These are phyloP conservation scores for Didymellaceae sp. DNA, from an alignment of 2,329 filamentous ascomycete genomes.

Conservation along the genomic window DNA sequence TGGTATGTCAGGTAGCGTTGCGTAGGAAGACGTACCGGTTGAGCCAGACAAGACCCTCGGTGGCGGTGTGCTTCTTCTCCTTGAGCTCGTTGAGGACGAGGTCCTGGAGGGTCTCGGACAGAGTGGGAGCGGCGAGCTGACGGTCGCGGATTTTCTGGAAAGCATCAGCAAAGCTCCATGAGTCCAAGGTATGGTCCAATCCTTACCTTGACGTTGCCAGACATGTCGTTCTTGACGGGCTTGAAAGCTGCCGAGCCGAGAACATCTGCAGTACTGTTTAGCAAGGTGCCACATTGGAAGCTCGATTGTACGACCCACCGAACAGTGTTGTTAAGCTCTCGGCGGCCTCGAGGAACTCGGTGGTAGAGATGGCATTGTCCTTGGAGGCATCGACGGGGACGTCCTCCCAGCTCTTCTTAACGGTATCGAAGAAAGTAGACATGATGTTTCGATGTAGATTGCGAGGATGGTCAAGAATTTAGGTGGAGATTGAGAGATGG, in stretches of 20 bases:
- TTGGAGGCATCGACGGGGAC: constrained; percentile 77
- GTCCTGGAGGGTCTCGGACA: constrained; percentile 84
- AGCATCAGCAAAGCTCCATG: not conserved
- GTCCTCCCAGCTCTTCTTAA: constrained; percentile 82
- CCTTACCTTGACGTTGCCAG: constrained; percentile 84
- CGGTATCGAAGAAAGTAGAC: constrained; percentile 80
- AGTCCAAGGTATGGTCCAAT: not conserved
- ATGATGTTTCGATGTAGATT: constrained; percentile 27
- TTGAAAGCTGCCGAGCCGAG: constrained; percentile 77
- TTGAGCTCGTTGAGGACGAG: constrained; percentile 88
- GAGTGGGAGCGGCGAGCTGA: constrained; percentile 75
- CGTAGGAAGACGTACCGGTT: constrained; percentile 68
- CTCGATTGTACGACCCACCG: constrained; percentile 59
- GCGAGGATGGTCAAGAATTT: not conserved
- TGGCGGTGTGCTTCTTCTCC: constrained; percentile 84
- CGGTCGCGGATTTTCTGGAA: constrained; percentile 85
- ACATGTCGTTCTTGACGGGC: constrained; percentile 89
- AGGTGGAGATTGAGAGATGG: not conserved
- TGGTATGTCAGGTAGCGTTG: constrained; percentile 7
- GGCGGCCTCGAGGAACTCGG: constrained; percentile 87
- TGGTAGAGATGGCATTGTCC: constrained; percentile 79
- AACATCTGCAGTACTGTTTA: constrained; percentile 55
- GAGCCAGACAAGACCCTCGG: constrained; percentile 91
- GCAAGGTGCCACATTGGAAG: not conserved
- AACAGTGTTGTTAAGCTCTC: constrained; percentile 89